Percentiles rank a stretch among this genome's conserved stretches.
Evolutionary conservation across 345 rosid genomes (phyloP).

Genomic region (Cardamine resedifolia): DNA sequence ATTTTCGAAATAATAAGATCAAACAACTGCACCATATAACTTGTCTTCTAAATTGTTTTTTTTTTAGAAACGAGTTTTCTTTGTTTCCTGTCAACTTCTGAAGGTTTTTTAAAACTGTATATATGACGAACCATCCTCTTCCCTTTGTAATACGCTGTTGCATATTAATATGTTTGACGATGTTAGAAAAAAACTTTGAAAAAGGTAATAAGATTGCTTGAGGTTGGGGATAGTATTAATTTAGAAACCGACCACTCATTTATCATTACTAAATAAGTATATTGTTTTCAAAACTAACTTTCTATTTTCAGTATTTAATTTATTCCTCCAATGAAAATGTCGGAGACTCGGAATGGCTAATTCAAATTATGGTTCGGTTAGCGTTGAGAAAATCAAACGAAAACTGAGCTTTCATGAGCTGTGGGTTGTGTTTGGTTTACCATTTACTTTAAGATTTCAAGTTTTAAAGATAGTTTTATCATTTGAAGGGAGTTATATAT

Average conservation of each 20-base stretch:
- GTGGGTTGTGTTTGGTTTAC: background rate
- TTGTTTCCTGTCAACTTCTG: too few species aligned
- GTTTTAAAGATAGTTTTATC: background rate
- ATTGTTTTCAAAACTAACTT: conserved; percentile 18
- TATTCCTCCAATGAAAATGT: conserved; percentile 1
- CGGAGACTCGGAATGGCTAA: background rate
- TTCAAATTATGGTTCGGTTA: background rate
- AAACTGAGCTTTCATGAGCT: background rate
- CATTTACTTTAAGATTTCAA: background rate
- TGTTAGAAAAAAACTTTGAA: background rate
- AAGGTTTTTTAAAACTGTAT: too few species aligned
- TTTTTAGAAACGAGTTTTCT: too few species aligned
- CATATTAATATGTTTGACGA: conserved; percentile 6
- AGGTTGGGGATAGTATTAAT: background rate
- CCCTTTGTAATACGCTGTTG: too few species aligned
- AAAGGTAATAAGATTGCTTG: conserved; percentile 13
- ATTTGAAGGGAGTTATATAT: background rate
- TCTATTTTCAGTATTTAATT: background rate
- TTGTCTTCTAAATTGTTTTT: too few species aligned
- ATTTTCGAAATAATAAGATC: too few species aligned
- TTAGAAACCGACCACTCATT: conserved; percentile 25
- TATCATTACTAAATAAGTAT: conserved; percentile 12
- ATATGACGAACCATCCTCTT: too few species aligned
- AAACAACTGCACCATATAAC: too few species aligned
- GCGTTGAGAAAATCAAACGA: background rate